Evolutionary conservation across 2,329 filamentous ascomycete species (phyloP).

Genomic region (Dothideomycetes sp.): DNA sequence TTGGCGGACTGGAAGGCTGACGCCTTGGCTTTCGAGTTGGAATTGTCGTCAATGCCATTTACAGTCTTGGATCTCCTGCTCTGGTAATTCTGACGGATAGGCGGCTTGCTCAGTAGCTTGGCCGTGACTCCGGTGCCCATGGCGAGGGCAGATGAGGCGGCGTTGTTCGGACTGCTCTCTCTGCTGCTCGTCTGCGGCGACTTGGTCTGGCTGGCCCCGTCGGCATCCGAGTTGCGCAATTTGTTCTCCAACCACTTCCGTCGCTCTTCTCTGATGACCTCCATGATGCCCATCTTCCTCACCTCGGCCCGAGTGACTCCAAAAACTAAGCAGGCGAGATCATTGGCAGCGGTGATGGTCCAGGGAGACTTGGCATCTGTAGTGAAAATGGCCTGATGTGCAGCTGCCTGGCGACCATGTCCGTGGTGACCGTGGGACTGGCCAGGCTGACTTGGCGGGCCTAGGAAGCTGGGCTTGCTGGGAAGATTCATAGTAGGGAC

Average conservation of each 20-base stretch:
- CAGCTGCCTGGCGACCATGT: conserved; percentile 80
- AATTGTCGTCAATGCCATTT: conserved; percentile 42
- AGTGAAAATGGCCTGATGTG: conserved; percentile 92
- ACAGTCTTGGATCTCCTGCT: conserved; percentile 54
- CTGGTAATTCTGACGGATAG: conserved; percentile 43
- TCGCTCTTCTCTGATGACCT: conserved; percentile 84
- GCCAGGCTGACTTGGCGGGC: conserved; percentile 9
- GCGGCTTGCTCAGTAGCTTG: conserved; percentile 73
- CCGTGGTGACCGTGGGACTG: conserved; percentile 50
- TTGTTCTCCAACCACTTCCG: conserved; percentile 84
- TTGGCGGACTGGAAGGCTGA: conserved; percentile 55
- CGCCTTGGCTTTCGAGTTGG: conserved; percentile 31
- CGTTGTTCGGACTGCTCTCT: conserved; percentile 17
- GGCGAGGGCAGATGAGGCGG: conserved; percentile 26
- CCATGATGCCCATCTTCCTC: conserved; percentile 84
- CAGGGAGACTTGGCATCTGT: conserved; percentile 85
- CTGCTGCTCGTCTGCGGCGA: conserved; percentile 15
- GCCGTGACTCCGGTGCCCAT: conserved; percentile 81
- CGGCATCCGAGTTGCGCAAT: conserved; percentile 51
- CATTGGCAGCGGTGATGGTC: conserved; percentile 94
- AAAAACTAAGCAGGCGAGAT: conserved; percentile 93
- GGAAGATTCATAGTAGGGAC: conserved; percentile 14
- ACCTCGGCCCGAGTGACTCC: conserved; percentile 97
- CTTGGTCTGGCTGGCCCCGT: conserved; percentile 19
- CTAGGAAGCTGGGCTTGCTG: conserved; percentile 20